Evolutionary conservation across 352 stramenopile genomes (phyloP).

Genomic region (Globisporangium echinulatum): DNA sequence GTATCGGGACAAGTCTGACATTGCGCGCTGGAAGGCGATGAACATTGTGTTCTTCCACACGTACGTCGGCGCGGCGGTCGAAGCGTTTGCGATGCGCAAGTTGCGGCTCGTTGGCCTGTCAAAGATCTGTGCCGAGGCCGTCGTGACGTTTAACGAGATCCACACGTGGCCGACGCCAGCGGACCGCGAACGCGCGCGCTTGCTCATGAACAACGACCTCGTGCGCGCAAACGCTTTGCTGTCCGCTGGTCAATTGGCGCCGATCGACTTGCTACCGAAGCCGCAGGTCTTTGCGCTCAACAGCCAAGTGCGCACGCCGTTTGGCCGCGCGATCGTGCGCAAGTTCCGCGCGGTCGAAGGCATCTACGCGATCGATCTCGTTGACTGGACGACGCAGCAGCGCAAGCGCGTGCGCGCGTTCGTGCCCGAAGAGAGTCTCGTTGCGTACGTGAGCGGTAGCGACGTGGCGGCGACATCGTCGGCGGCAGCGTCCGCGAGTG

Average conservation of each 20-base stretch:
- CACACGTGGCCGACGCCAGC: slow-evolving; percentile 46
- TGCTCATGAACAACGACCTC: slow-evolving; percentile 67
- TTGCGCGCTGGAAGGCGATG: slow-evolving; percentile 75
- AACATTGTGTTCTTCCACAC: slow-evolving; percentile 69
- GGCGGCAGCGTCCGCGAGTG: slow-evolving; percentile 2
- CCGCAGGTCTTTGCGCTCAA: slow-evolving; percentile 61
- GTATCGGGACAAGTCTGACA: slow-evolving; percentile 64
- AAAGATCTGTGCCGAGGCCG: slow-evolving; percentile 57
- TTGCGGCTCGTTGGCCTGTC: slow-evolving; percentile 57
- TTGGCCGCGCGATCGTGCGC: slow-evolving; percentile 59
- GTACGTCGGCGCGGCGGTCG: slow-evolving; percentile 23
- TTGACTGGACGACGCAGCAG: slow-evolving; percentile 37
- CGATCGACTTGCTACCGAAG: slow-evolving; percentile 37
- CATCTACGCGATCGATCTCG: slow-evolving; percentile 80
- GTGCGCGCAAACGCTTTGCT: slow-evolving; percentile 60
- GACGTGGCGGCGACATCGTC: slow-evolving; percentile 31
- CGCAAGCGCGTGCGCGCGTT: slow-evolving; percentile 49
- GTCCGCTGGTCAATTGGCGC: slow-evolving; percentile 17
- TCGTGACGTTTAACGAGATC: slow-evolving; percentile 51
- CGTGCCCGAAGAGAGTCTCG: slow-evolving; percentile 51
- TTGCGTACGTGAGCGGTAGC: slow-evolving; percentile 30
- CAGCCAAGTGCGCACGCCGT: slow-evolving; percentile 49
- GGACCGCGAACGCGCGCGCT: slow-evolving; percentile 45
- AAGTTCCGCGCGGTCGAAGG: slow-evolving; percentile 64
- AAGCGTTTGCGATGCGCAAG: slow-evolving; percentile 69